Percentiles rank a stretch among this genome's conserved stretches.
Evolutionary conservation across 2,329 filamentous ascomycete genomes (phyloP).

Genomic region (Ceratocystis cubensis): DNA sequence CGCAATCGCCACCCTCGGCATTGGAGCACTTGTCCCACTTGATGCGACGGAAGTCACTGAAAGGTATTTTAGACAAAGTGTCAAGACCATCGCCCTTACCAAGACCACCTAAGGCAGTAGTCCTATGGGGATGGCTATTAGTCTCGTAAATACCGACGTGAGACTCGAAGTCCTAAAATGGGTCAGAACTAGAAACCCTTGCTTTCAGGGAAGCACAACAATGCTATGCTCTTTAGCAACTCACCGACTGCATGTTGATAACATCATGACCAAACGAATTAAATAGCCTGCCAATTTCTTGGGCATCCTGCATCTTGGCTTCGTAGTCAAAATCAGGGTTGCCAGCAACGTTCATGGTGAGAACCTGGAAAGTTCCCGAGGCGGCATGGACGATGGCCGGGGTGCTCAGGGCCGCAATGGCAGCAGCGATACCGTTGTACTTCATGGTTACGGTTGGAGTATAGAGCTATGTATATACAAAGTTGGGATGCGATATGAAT

Average conservation of each 20-base stretch:
- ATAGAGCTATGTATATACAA: neutral
- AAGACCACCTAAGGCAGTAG: slow-evolving; percentile 50
- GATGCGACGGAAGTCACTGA: slow-evolving; percentile 40
- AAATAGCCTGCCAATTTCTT: slow-evolving; percentile 44
- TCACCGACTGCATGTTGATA: slow-evolving; percentile 51
- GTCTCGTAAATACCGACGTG: slow-evolving; percentile 50
- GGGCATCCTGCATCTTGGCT: slow-evolving; percentile 48
- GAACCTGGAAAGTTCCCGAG: slow-evolving; percentile 35
- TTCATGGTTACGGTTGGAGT: slow-evolving; percentile 11
- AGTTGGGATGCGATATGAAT: neutral
- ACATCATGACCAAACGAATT: slow-evolving; percentile 45
- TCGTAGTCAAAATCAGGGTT: slow-evolving; percentile 43
- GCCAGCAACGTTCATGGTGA: slow-evolving; percentile 49
- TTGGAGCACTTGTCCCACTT: slow-evolving; percentile 29
- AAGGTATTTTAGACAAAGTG: slow-evolving; percentile 47
- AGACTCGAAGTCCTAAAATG: slow-evolving; percentile 47
- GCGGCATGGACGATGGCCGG: slow-evolving; percentile 16
- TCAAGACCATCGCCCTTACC: slow-evolving; percentile 52
- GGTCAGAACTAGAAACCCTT: neutral
- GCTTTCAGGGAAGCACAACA: neutral
- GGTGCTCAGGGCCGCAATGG: slow-evolving; percentile 13
- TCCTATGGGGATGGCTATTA: slow-evolving; percentile 47
- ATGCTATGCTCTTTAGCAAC: neutral
- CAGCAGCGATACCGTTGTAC: slow-evolving; percentile 14
- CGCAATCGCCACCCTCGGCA: slow-evolving; percentile 44